These are phyloP conservation scores for Ustilago sp. DNA, from an alignment of 1,284 basidiomycete genomes.

Conservation along the genomic window DNA sequence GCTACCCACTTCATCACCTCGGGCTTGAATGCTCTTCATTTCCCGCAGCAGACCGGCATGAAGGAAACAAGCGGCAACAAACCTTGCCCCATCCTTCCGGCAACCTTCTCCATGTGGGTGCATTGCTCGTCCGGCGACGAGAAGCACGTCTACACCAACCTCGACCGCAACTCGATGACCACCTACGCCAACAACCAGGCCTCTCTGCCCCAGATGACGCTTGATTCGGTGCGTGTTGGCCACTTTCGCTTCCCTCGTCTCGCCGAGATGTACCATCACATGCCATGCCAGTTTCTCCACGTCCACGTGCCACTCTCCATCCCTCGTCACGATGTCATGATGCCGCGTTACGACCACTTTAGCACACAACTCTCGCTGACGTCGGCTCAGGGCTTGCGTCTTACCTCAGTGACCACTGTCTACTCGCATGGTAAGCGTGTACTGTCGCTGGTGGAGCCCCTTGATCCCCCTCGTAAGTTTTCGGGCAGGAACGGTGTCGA, in stretches of 20 bases:
- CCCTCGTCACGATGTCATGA: constrained; percentile 64
- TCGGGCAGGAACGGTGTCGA: constrained; percentile 55
- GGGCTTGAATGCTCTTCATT: constrained; percentile 61
- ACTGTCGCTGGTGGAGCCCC: constrained; percentile 65
- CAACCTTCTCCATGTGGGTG: constrained; percentile 68
- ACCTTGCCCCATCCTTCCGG: constrained; percentile 61
- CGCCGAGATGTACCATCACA: constrained; percentile 66
- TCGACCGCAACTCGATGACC: constrained; percentile 62
- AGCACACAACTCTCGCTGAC: constrained; percentile 66
- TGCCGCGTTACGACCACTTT: constrained; percentile 62
- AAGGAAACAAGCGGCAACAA: constrained; percentile 33
- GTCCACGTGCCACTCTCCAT: constrained; percentile 69
- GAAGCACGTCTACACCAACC: constrained; percentile 64
- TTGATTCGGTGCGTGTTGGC: constrained; percentile 56
- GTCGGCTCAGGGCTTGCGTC: constrained; percentile 54
- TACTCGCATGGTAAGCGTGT: constrained; percentile 69
- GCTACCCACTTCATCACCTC: constrained; percentile 60
- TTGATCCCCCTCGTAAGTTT: constrained; percentile 62
- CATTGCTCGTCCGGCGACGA: constrained; percentile 62
- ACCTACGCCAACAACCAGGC: constrained; percentile 54
- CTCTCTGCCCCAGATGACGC: constrained; percentile 55
- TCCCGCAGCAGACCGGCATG: constrained; percentile 45
- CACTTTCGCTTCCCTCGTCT: constrained; percentile 68
- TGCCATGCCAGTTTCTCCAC: constrained; percentile 71
- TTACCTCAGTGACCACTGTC: constrained; percentile 69